Evolutionary conservation across 2,329 filamentous ascomycete species (phyloP).

Genomic region (Ophiognomonia clavigignenti-juglandacearum): DNA sequence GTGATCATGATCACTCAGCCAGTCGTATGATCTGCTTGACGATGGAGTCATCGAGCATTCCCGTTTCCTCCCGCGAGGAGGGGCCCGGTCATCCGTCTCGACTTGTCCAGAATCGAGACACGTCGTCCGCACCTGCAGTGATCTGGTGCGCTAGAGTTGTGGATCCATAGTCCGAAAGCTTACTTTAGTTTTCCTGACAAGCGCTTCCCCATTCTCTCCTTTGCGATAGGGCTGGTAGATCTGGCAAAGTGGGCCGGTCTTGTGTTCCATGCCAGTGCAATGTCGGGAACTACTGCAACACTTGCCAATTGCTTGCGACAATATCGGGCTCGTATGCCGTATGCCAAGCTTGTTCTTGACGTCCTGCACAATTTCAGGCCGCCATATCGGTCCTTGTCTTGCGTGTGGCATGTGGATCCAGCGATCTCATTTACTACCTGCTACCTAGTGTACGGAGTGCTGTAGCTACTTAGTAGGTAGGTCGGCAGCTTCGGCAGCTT

Average conservation of each 20-base stretch:
- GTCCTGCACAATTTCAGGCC: not conserved
- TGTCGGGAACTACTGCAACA: not conserved
- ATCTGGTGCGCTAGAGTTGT: too few species aligned
- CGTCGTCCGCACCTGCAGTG: slow-evolving; percentile 8
- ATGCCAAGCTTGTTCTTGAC: not conserved
- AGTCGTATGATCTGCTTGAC: slow-evolving; percentile 13
- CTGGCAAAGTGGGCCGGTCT: too few species aligned
- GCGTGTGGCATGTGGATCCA: slow-evolving; percentile 4
- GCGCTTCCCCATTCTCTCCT: too few species aligned
- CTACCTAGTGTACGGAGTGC: too few species aligned
- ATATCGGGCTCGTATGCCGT: too few species aligned
- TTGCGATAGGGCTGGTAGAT: too few species aligned
- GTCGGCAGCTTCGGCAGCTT: not conserved
- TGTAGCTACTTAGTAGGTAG: too few species aligned
- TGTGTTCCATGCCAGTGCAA: not conserved
- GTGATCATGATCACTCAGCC: slow-evolving; percentile 5
- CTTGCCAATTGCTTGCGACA: not conserved
- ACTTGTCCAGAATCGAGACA: not conserved
- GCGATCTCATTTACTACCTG: too few species aligned
- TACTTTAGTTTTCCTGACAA: too few species aligned
- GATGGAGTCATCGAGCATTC: not conserved
- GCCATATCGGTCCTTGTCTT: not conserved
- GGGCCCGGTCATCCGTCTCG: not conserved
- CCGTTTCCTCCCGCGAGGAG: not conserved
- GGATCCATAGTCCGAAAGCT: too few species aligned